phyloP scores from a whole-genome alignment of 306 rosid genomes.

The Herpetospermum pedunculosum region DNA sequence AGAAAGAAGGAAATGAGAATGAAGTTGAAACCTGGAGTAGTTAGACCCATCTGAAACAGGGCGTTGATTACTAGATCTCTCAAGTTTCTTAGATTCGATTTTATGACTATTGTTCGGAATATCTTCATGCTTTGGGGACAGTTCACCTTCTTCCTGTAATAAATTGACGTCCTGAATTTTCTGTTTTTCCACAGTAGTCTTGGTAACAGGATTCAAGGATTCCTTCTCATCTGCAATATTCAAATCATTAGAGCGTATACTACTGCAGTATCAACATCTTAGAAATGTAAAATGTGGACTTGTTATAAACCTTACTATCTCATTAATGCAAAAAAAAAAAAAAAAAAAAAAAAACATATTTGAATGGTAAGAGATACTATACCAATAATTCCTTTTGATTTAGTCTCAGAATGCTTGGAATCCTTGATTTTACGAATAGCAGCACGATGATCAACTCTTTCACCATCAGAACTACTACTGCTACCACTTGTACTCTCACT shows the following conservation, averaged over 20 bases:
- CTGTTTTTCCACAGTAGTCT: constrained; percentile 21
- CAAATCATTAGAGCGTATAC: constrained; percentile 20
- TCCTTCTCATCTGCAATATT: constrained; percentile 40
- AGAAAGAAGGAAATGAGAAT: neutral
- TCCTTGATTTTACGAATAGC: constrained; percentile 25
- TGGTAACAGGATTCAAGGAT: constrained; percentile 18
- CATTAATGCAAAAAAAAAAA: neutral
- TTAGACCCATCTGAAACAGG: constrained; percentile 45
- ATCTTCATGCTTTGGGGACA: constrained; percentile 56
- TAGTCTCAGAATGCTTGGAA: constrained; percentile 25
- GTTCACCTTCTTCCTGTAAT: constrained; percentile 75
- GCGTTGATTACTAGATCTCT: constrained; percentile 28
- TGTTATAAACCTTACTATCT: neutral
- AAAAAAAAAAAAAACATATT: neutral
- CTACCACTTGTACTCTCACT: constrained; percentile 44
- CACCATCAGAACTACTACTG: constrained; percentile 48
- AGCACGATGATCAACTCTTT: constrained; percentile 22
- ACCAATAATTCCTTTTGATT: constrained; percentile 35
- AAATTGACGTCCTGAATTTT: constrained; percentile 26
- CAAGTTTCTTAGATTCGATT: constrained; percentile 27
- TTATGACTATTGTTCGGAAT: constrained; percentile 38
- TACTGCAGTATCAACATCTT: constrained; percentile 6
- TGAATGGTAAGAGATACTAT: neutral
- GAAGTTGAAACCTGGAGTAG: constrained; percentile 48
- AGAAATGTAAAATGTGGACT: constrained; percentile 1